Base-by-base conservation (phyloP, 2,329 filamentous ascomycete genomes). In the Paecilomyces variotii region DNA sequence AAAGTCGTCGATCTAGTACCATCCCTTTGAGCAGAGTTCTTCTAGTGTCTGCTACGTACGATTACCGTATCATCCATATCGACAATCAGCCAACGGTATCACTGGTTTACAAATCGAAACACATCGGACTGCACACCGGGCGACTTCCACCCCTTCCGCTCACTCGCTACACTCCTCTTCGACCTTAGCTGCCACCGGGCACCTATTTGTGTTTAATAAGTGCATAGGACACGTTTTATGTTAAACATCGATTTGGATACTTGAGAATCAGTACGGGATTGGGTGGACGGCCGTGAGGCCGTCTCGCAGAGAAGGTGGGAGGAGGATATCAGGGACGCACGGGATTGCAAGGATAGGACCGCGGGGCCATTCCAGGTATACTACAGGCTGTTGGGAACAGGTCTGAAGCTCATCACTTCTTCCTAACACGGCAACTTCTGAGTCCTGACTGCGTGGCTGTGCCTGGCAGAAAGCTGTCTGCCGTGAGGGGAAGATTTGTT, bases 231-330 rank as follows among this genome's bases (percentile, higher is more conserved):
- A 5, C 25, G 52, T 11, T 35, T 26, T 45, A 53, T 57, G 56
- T 53, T 19, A 26, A 45, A 26, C 10, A 60, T 54, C 26, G 52
- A 28, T 30, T n/a, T 45, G 35, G 35, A 64, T 62, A 59, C 56
- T 60, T 30, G 53, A 56, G 58, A 55, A 61, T 55, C 63, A 68
- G 62, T 19, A 34, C 57, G 65, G 39, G 52, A 59, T 57, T 62
- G 66, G 68, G 70, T 70, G 65, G 71, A 69, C 70, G 71, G 71
- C 70, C 71, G 65, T 67, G 57, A 59, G 70, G 71, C 71, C 71
- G 68, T 72, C 70, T 72, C 68, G 64, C 66, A 67, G 61, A 60
- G 60, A 59, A 63, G 65, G 64, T 61, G 69, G 69, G 66, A 64
- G 67, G 64, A 65, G 69, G 66, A 64, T 64, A 58, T 58, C 62